A percentile compares a stretch with the other conserved stretches of the same genome.
Evolutionary conservation across 208 protist genomes (phyloP).

Genomic region (Leishmania tarentolae): DNA sequence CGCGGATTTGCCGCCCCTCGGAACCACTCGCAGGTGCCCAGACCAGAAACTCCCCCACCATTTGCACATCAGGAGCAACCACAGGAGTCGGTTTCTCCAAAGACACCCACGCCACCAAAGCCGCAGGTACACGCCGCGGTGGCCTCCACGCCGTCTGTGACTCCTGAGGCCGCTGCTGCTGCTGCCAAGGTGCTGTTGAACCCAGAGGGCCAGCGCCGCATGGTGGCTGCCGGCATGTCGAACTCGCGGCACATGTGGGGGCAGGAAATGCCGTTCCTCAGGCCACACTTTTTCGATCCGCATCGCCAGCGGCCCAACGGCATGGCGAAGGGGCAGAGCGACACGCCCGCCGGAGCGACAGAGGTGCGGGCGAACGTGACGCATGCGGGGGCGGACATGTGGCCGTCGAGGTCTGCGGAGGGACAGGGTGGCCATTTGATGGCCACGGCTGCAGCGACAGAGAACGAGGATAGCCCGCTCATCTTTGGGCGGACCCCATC

Average conservation of each 20-base stretch:
- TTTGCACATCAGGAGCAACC: not conserved
- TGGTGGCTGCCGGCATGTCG: conserved; percentile 21
- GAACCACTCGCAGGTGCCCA: too few relatives aligned
- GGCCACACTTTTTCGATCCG: conserved; percentile 22
- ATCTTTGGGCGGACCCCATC: not conserved
- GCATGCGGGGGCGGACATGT: not conserved
- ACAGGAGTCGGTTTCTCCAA: not conserved
- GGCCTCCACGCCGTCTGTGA: not conserved
- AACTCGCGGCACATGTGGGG: conserved; percentile 42
- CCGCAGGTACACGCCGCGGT: not conserved
- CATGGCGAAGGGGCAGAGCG: not conserved
- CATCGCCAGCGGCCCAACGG: not conserved
- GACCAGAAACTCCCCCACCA: too few relatives aligned
- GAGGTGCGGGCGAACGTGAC: conserved; percentile 5
- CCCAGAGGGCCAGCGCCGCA: conserved; percentile 15
- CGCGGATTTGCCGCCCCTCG: too few relatives aligned
- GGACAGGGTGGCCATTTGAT: not conserved
- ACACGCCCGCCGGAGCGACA: conserved; percentile 7
- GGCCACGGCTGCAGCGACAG: not conserved
- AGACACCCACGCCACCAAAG: not conserved
- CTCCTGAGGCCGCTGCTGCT: conserved; percentile 1
- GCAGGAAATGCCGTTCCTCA: conserved; percentile 35
- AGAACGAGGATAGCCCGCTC: not conserved
- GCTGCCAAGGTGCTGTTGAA: conserved; percentile 7
- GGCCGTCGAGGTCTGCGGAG: conserved; percentile 9